Evolutionary conservation across 1,284 basidiomycete genomes (phyloP).

Genomic region (Moesziomyces parantarcticus): DNA sequence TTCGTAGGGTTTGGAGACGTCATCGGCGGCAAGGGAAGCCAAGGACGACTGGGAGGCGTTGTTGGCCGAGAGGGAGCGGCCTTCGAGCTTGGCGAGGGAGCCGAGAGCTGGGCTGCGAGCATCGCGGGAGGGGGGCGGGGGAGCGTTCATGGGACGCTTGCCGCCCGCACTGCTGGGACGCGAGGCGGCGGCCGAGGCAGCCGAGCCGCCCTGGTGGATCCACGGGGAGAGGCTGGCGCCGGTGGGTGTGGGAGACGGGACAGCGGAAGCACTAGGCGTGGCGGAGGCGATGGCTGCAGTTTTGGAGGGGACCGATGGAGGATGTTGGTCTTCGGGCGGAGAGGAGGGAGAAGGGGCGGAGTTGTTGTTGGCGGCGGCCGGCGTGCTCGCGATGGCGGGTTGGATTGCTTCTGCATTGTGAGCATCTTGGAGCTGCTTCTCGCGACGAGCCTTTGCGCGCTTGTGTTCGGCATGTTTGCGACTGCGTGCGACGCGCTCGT

Average conservation of each 20-base stretch:
- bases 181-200: conserved; percentile 10
- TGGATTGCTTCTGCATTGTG: conserved; percentile 14
- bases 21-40: conserved; percentile 17
- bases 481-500: conserved; percentile 91
- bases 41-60: conserved; percentile 22
- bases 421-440: conserved; percentile 41
- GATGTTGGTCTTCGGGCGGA: conserved; percentile 12
- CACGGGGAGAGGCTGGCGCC: conserved; percentile 32
- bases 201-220: conserved; percentile 14
- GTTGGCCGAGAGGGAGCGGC: conserved; percentile 2
- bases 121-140: conserved; percentile 44
- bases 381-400: conserved; percentile 1
- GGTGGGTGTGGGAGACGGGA: conserved; percentile 24
- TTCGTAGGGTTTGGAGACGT: conserved; percentile 5
- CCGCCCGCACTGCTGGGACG: conserved; percentile 28
- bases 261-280: conserved; percentile 12
- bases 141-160: conserved; percentile 47
- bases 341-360: conserved; percentile 4
- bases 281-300: conserved; percentile 9
- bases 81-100: conserved; percentile 25
- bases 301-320: conserved; percentile 27
- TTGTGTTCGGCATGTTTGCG: conserved; percentile 85
- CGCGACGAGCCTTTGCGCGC: conserved; percentile 35
- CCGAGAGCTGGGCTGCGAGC: conserved; percentile 26
- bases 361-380: neutral